Base-by-base conservation (phyloP, 1,284 basidiomycete species). In the Stygiomarasmius scandens region DNA sequence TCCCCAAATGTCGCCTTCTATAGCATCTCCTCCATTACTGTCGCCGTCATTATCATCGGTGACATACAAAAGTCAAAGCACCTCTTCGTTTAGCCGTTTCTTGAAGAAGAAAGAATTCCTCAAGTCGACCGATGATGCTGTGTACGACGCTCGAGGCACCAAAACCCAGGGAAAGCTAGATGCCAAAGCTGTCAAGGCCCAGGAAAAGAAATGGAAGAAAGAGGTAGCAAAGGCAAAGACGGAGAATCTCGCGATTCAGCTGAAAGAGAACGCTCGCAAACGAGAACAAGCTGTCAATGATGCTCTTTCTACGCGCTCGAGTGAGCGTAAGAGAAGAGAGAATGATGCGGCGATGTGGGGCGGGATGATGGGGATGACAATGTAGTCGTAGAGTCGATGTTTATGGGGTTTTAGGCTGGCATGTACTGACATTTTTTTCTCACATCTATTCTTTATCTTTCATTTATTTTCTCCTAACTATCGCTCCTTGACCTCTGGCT, bases 201-300 rank as follows among this genome's bases (percentile, higher is more conserved):
- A 82, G 59, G 75, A 74, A 60, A 80, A 81, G 68, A 69, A 64
- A 61, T 70, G 72, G 61, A 78, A 76, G 66, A 80, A 80, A 71
- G 77, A 75, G 45, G 76, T 77, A 54, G 73, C 73, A 56, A 73
- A 71, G 60, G 69, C 67, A 51, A 71, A 70, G 62, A 67, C 71
- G 16, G 77, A 79, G 56, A 70, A 70, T 49, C 66, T 81, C 32
- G 77, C 78, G n/a, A 68, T 72, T 52, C 75, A 80, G 41, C 66
- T 77, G 58, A 76, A 74, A 61, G 69, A 72, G 16, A 68, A 69
- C 12, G 44, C 58, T 43, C 62, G 68, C 53, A 64, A 67, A 24
- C 71, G 69, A 20, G 68, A 71, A 54, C 59, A 60, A 11, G 64
- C 65, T 3, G 14, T 5, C 14, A 52, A 54, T 20, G 77, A 77